Conservation (phyloP, 139 green algal genomes). For the Edaphochlamys debaryana region DNA sequence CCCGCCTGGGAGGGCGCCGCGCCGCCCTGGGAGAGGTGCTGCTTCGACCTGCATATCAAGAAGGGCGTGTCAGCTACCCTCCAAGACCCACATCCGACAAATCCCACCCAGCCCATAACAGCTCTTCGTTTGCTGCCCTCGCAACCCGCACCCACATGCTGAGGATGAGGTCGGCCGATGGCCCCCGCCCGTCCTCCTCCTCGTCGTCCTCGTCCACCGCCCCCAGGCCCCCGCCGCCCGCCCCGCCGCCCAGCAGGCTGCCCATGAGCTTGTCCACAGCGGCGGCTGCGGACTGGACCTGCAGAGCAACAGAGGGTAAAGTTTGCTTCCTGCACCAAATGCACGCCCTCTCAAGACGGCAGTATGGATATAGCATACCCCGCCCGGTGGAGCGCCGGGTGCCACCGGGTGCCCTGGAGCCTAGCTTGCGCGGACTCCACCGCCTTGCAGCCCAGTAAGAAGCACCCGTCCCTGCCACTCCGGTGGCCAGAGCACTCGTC, state of each 20-base stretch:
- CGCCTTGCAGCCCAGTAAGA: background rate
- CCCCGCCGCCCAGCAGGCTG: background rate
- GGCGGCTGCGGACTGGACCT: background rate
- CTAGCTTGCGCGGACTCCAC: too few relatives aligned
- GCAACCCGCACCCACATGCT: constrained; percentile 7
- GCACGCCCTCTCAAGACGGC: too few relatives aligned
- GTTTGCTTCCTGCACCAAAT: too few relatives aligned
- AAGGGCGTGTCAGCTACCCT: background rate
- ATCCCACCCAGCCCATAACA: background rate
- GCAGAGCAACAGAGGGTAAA: too few relatives aligned
- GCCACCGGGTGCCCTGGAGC: too few relatives aligned
- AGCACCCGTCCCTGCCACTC: too few relatives aligned
- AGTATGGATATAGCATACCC: too few relatives aligned
- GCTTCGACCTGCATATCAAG: constrained; percentile 1
- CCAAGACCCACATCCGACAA: background rate
- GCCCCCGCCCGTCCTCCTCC: background rate
- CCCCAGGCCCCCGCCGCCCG: background rate
- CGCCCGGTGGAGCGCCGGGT: too few relatives aligned
- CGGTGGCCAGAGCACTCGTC: too few relatives aligned
- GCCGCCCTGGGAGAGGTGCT: background rate
- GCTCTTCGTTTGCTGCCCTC: too few relatives aligned
- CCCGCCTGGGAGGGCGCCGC: too few relatives aligned
- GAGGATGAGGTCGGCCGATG: constrained; percentile 13
- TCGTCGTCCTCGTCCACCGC: background rate
- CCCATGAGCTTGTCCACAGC: constrained; percentile 30